Evolutionary conservation across 169 alveolate genomes (phyloP), one percentile per base, ranked within the genome.

Genomic region (Babesia sp.): DNA sequence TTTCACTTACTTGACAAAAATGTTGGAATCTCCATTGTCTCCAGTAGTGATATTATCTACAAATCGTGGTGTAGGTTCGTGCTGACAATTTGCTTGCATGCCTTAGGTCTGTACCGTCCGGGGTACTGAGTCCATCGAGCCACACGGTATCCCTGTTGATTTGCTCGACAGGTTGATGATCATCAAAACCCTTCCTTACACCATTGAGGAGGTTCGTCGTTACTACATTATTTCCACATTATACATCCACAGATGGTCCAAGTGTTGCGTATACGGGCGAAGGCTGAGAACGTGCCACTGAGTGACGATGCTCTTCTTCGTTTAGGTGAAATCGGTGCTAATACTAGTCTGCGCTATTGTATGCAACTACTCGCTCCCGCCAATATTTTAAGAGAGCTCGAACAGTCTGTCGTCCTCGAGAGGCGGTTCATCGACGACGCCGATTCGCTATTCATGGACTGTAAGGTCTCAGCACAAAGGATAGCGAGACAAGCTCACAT

Each of bases 141-240:
- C 99, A 2, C 99, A 97, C 78, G 99, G 99, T 36, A 96, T 98
- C 29, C 99, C 99, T 0, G 98, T 97, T 29, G 99, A 98, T 93
- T 84, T 98, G n/a, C 90, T 98, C 70, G 99, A 97, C 87, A 93
- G 99, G 70, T 91, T 98, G 54, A 87, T 98, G 57, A 98, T 98
- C 76, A 95, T 98, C 57, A 96, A 97, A 87, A 97, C 99, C 14
- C 88, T 96, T 61, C 99, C 99, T 14, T 98, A 98, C 86, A 87
- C 97, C 22, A 68, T 94, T 46, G 97, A 94, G 31, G 98, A 96
- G 84, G 93, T 80, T 34, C 2, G 72, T 41, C 22, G 6, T 22
- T 57, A 51, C 22, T 5, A 12, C 16, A 28, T 3, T n/a, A n/a
- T n/a, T n/a, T 41, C 16, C 50, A 41, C 50, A 11, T 12, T 18